Evolutionary conservation across 495 filamentous ascomycete species (phyloP).

Genomic region (Talaromyces trachyspermus): DNA sequence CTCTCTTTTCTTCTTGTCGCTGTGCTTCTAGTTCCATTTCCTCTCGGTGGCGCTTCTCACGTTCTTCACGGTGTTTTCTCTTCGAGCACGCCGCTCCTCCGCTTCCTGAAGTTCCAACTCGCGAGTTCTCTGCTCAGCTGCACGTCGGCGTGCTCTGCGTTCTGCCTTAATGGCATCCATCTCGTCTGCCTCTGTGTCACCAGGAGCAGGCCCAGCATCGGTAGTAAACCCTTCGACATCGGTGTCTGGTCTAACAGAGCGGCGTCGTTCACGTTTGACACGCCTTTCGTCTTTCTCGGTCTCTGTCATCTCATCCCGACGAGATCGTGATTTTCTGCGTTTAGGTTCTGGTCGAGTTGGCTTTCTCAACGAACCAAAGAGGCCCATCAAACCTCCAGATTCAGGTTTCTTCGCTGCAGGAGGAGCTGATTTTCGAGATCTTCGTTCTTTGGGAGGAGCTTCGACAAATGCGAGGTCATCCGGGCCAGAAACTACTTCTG

Average conservation of each 20-base stretch:
- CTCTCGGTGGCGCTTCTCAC: conserved; percentile 34
- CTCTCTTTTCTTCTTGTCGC: conserved; percentile 37
- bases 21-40: conserved; percentile 42
- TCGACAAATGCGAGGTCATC: conserved; percentile 74
- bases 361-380: conserved; percentile 39
- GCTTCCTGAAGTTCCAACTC: conserved; percentile 34
- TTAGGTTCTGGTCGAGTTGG: conserved; percentile 31
- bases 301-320: conserved; percentile 34
- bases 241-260: conserved; percentile 31
- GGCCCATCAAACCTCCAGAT: conserved; percentile 38
- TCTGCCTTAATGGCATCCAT: conserved; percentile 45
- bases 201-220: conserved; percentile 27
- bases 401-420: conserved; percentile 35
- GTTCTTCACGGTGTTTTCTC: conserved; percentile 36
- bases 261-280: conserved; percentile 34
- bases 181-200: conserved; percentile 45
- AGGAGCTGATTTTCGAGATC: conserved; percentile 36
- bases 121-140: conserved; percentile 26
- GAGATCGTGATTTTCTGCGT: conserved; percentile 32
- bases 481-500: conserved; percentile 35
- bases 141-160: conserved; percentile 33
- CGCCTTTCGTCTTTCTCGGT: conserved; percentile 39
- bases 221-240: conserved; percentile 39
- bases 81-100: conserved; percentile 36
- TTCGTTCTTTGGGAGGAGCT: conserved; percentile 56